A percentile compares a stretch with the other conserved stretches of the same genome.
phyloP scores from a whole-genome alignment of 208 protist genomes.

The Borovskyia barvae region DNA sequence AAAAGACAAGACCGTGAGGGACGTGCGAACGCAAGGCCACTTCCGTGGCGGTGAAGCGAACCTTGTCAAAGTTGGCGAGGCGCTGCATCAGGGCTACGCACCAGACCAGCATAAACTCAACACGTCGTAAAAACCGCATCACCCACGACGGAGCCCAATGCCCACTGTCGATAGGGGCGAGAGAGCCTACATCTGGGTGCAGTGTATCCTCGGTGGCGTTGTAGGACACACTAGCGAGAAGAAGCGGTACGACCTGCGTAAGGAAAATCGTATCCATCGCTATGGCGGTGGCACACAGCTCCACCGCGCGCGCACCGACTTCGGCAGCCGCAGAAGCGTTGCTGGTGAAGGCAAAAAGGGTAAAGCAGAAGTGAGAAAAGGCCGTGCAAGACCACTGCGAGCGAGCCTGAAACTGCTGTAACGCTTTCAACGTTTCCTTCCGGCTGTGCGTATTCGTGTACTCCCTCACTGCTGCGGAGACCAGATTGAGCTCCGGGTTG shows the following conservation, averaged over 20 bases:
- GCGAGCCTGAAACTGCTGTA: constrained; percentile 17
- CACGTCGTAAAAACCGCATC: constrained; percentile 24
- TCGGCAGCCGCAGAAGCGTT: constrained; percentile 24
- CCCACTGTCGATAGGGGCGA: background rate
- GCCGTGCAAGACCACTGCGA: constrained; percentile 31
- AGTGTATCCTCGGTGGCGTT: constrained; percentile 2
- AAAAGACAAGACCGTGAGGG: constrained; percentile 12
- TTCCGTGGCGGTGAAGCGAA: constrained; percentile 3
- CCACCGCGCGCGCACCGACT: constrained; percentile 25
- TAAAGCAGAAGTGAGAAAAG: constrained; percentile 29
- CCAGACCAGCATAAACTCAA: constrained; percentile 48
- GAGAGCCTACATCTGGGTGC: constrained; percentile 9
- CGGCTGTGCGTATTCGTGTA: constrained; percentile 8
- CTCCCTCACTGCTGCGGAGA: background rate
- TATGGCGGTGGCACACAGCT: constrained; percentile 16
- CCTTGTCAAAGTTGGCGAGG: constrained; percentile 22
- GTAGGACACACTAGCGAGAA: constrained; percentile 20
- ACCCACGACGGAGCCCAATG: constrained; percentile 29
- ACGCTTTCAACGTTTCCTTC: constrained; percentile 21
- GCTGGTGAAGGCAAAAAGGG: constrained; percentile 24
- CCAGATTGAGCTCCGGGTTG: background rate
- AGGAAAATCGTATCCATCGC: constrained; percentile 28
- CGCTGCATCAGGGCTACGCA: constrained; percentile 37
- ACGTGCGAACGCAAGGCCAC: constrained; percentile 25
- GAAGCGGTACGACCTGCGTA: constrained; percentile 18